Conservation (phyloP, 441 rosid species). For the Corymbia citriodora region DNA sequence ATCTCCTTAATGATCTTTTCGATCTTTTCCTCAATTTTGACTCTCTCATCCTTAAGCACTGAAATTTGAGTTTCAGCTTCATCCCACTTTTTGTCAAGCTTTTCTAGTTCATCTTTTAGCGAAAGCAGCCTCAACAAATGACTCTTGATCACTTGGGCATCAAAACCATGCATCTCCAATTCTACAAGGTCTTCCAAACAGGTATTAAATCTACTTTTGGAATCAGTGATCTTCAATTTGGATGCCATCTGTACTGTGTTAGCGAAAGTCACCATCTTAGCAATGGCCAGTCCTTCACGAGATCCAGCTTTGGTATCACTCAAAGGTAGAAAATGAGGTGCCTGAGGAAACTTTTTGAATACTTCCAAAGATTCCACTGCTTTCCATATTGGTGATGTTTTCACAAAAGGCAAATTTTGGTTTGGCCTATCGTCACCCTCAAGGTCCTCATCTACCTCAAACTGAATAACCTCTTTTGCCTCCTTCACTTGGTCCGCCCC, state of each 20-base stretch:
- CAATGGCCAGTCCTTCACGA: constrained; percentile 14
- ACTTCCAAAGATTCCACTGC: constrained; percentile 6
- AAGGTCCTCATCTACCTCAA: not conserved
- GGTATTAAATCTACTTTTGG: not conserved
- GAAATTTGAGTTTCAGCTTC: not conserved
- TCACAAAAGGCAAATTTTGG: not conserved
- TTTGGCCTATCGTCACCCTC: not conserved
- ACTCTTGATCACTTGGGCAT: not conserved
- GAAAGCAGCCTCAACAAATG: not conserved
- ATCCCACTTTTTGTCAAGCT: not conserved
- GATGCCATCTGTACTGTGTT: not conserved
- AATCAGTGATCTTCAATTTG: not conserved
- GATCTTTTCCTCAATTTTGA: not conserved
- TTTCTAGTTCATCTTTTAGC: not conserved
- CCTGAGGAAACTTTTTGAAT: not conserved
- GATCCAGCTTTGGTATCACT: not conserved
- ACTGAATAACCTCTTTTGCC: not conserved
- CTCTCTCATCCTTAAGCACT: not conserved
- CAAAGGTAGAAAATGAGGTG: constrained; percentile 7
- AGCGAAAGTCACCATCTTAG: constrained; percentile 2
- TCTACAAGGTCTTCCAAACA: constrained; percentile 1
- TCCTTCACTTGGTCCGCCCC: not conserved
- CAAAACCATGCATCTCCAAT: constrained; percentile 6
- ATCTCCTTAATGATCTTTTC: not conserved
- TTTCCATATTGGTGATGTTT: constrained; percentile 5